Evolutionary conservation across 148 eudicot genomes (phyloP).

Genomic region (Rhododendron griersonianum): DNA sequence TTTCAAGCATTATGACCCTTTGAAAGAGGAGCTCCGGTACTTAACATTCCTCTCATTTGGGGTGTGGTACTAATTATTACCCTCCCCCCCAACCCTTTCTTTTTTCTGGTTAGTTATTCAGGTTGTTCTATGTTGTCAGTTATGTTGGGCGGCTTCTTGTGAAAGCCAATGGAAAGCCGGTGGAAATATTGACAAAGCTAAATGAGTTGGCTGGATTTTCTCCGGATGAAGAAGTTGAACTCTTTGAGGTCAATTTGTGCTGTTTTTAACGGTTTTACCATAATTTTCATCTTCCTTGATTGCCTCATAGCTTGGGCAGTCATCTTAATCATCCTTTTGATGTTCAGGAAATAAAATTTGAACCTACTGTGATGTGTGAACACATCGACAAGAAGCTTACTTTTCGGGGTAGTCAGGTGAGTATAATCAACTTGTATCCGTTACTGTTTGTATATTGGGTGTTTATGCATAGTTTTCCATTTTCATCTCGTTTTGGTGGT

Average conservation of each 20-base stretch:
- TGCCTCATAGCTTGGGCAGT: not conserved
- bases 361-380: conserved; percentile 91
- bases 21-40: conserved; percentile 86
- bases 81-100: not conserved
- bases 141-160: conserved; percentile 81
- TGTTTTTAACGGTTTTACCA: not conserved
- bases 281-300: not conserved
- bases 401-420: conserved; percentile 72
- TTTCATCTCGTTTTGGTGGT: not conserved
- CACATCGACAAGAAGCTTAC: conserved; percentile 60
- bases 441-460: not conserved
- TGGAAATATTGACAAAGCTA: conserved; percentile 60
- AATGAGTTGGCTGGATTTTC: conserved; percentile 88
- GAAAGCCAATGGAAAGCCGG: conserved; percentile 59
- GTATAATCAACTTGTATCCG: not conserved
- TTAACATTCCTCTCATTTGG: not conserved
- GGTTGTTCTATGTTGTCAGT: conserved; percentile 34
- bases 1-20: conserved; percentile 89
- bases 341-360: conserved; percentile 88
- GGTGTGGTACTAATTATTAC: not conserved
- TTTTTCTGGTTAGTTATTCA: not conserved
- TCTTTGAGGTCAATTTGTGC: conserved; percentile 62
- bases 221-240: conserved; percentile 78
- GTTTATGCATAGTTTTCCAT: not conserved
- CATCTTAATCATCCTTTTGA: not conserved